Percentiles rank a stretch among this genome's conserved stretches.
These are phyloP conservation scores for Pulveroboletus sp. DNA, from an alignment of 768 basidiomycete species.

Conservation along the genomic window DNA sequence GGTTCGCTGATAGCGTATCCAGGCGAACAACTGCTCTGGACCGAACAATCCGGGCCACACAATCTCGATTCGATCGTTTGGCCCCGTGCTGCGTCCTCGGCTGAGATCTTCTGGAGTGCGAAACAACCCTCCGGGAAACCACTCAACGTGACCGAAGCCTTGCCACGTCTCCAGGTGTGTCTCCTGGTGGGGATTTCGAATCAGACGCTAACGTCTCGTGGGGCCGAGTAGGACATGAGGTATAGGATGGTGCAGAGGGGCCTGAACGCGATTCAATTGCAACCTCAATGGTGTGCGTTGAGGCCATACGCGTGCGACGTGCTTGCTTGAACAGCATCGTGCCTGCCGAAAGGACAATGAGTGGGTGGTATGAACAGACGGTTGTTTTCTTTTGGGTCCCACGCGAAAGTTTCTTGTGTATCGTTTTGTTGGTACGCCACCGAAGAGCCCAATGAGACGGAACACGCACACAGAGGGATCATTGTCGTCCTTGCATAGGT, in stretches of 20 bases:
- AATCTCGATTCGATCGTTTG: slow-evolving; percentile 45
- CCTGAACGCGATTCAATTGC: slow-evolving; percentile 44
- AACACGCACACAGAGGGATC: too few species aligned
- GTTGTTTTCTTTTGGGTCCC: too few species aligned
- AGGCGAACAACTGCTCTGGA: slow-evolving; percentile 43
- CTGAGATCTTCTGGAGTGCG: slow-evolving; percentile 55
- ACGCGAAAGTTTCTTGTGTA: too few species aligned
- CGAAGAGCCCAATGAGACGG: too few species aligned
- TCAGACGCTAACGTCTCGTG: neutral
- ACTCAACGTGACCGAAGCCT: slow-evolving; percentile 35
- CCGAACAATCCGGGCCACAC: slow-evolving; percentile 42
- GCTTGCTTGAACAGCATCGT: slow-evolving; percentile 9
- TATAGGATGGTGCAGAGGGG: slow-evolving; percentile 50
- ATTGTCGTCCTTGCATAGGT: too few species aligned
- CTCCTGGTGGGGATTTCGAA: neutral
- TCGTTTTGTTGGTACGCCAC: too few species aligned
- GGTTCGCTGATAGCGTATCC: slow-evolving; percentile 1
- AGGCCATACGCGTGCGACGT: slow-evolving; percentile 45
- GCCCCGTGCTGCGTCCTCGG: slow-evolving; percentile 45
- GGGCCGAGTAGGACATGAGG: slow-evolving; percentile 34
- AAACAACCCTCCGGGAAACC: slow-evolving; percentile 33
- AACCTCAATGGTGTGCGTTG: slow-evolving; percentile 56
- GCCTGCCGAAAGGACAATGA: neutral
- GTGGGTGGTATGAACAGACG: too few species aligned
- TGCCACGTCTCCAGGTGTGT: slow-evolving; percentile 47